A percentile compares a stretch with the other conserved stretches of the same genome.
These are phyloP conservation scores for Adenanthera pavonina DNA, from an alignment of 306 rosid genomes.

Conservation along the genomic window DNA sequence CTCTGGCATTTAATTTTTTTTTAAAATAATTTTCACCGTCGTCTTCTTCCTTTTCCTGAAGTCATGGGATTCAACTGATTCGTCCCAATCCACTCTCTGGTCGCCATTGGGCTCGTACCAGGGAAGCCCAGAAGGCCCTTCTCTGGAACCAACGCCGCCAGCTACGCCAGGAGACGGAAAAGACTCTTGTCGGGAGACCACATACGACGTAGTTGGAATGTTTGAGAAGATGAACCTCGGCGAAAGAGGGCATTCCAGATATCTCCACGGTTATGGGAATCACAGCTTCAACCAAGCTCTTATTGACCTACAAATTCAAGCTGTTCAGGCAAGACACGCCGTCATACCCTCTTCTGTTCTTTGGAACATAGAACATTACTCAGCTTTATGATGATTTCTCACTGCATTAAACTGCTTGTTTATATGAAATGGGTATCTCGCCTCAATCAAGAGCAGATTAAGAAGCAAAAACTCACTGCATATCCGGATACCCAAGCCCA, in stretches of 20 bases:
- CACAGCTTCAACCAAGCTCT: slow-evolving; percentile 36
- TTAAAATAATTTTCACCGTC: neutral
- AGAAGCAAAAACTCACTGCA: slow-evolving; percentile 30
- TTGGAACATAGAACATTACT: neutral
- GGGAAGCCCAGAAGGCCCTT: slow-evolving; percentile 57
- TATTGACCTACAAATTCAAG: slow-evolving; percentile 53
- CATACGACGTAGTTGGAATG: slow-evolving; percentile 34
- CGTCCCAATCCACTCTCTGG: slow-evolving; percentile 54
- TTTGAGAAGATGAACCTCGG: slow-evolving; percentile 54
- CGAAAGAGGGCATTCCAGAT: slow-evolving; percentile 25
- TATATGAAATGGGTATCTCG: slow-evolving; percentile 25
- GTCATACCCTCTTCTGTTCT: neutral
- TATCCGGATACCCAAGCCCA: slow-evolving; percentile 24
- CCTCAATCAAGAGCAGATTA: slow-evolving; percentile 43
- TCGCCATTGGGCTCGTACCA: slow-evolving; percentile 55
- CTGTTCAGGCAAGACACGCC: slow-evolving; percentile 49
- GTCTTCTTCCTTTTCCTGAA: slow-evolving; percentile 23
- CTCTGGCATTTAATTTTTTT: neutral
- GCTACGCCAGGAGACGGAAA: slow-evolving; percentile 46
- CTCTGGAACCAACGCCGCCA: slow-evolving; percentile 61
- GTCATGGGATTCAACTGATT: slow-evolving; percentile 55
- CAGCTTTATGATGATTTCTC: neutral
- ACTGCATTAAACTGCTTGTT: neutral
- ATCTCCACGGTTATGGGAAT: slow-evolving; percentile 15
- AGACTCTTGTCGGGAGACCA: slow-evolving; percentile 34